phyloP scores from a whole-genome alignment of 1,139 yeast genomes.

The Candida sp. region DNA sequence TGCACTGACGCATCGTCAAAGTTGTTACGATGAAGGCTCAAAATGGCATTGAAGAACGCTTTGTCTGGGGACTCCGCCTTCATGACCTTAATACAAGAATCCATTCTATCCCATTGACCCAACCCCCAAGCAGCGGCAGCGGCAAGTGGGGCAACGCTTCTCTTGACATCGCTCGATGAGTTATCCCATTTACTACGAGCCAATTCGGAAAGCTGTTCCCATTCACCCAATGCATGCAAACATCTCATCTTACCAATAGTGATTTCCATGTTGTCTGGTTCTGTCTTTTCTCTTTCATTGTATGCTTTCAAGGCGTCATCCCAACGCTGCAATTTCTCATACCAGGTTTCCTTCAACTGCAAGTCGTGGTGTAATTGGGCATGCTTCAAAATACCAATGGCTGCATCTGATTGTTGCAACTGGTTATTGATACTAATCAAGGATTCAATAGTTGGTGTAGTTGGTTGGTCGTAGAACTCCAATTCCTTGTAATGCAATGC shows the following conservation, averaged over 20 bases:
- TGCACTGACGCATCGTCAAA: conserved; percentile 83
- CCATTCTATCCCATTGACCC: conserved; percentile 98
- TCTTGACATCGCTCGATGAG: conserved; percentile 71
- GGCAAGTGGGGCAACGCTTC: conserved; percentile 96
- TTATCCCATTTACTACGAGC: conserved; percentile 88
- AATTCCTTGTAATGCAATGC: conserved; percentile 95
- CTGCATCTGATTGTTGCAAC: conserved; percentile 96
- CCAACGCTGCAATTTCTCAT: conserved; percentile 96
- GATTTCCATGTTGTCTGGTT: conserved; percentile 70
- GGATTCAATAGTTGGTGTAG: conserved; percentile 91
- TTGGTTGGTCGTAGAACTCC: conserved; percentile 93
- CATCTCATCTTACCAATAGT: conserved; percentile 99
- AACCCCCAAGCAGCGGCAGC: conserved; percentile 99
- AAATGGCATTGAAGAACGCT: conserved; percentile 91
- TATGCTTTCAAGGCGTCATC: conserved; percentile 96
- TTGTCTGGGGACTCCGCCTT: conserved; percentile 92
- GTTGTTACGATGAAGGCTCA: conserved; percentile 84
- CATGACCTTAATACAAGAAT: conserved; percentile 88
- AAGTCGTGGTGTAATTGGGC: conserved; percentile 94
- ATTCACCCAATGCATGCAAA: conserved; percentile 96
- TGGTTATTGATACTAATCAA: conserved; percentile 93
- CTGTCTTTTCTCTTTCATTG: conserved; percentile 66
- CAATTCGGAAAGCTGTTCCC: conserved; percentile 90
- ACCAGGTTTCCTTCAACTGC: conserved; percentile 97
- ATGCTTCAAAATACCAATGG: conserved; percentile 93